Evolutionary conservation across 768 basidiomycete species (phyloP), one percentile per base, ranked within the genome.

Genomic region (Podaxis pistillaris): DNA sequence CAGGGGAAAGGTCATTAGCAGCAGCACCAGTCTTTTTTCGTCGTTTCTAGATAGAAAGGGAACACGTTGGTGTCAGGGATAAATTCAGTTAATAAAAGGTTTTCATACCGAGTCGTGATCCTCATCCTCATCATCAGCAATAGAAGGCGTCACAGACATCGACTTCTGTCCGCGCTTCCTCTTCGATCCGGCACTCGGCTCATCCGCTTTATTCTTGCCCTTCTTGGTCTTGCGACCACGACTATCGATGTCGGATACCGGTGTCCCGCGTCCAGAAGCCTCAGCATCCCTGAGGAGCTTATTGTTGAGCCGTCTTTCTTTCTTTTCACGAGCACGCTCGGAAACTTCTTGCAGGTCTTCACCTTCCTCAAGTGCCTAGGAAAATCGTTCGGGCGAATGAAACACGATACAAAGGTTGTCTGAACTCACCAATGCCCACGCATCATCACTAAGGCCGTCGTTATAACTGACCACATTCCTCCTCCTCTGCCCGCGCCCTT

Each of bases 401-500:
- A 49, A 22, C 36, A 53, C 30, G 30, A 49, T 19, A 30, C 15
- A 44, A 38, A 61, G 24, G 54, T 38, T 22, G 36, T 37, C 11
- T 19, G 30, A 22, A 78, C 83, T 63, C 70, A 89, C 89, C 83
- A 91, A 83, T 36, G 93, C 86, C 90, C 94, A 97, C 67, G 95
- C 89, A 70, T 97, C 96, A 67, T 98, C 96, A 57, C 87, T 90
- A 60, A 98, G 81, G 15, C 95, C 95, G 71, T 98, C 96, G 63
- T 90, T 96, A 71, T 98, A 98, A 70, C 86, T 89, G 64, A 98
- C 93, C 49, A 90, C 82, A 62, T 87, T 92, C 66, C 94, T 83
- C 63, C 86, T 83, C 67, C 95, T 84, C 72, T 92, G 89, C 38
- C 95, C 96, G 64, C 95, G 87, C 60, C 95, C 95, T 71, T 93